Evolutionary conservation across 169 alveolate species (phyloP).

Genomic region (Cyclospora cayetanensis): DNA sequence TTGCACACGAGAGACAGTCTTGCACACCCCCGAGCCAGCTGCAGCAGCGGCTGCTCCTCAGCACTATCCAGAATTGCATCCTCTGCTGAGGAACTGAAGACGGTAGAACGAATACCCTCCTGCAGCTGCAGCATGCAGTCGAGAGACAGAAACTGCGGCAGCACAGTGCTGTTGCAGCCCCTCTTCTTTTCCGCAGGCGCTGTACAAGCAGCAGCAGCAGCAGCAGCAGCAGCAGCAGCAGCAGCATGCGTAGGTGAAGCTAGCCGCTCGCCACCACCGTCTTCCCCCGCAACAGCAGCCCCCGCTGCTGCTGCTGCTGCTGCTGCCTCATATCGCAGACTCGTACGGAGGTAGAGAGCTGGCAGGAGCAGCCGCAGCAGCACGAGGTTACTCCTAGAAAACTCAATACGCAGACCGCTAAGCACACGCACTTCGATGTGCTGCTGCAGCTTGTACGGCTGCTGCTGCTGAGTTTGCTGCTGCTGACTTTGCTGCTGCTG

Average conservation of each 20-base stretch:
- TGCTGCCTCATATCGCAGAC: constrained; percentile 17
- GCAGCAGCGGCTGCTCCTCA: constrained; percentile 38
- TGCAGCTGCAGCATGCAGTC: constrained; percentile 48
- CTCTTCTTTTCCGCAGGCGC: neutral
- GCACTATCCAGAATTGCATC: neutral
- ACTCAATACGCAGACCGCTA: constrained; percentile 15
- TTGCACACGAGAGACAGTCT: neutral
- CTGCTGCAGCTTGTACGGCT: constrained; percentile 6
- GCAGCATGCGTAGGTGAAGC: neutral
- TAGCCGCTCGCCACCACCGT: neutral
- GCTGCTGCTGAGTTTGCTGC: constrained; percentile 24
- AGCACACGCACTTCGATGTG: constrained; percentile 27
- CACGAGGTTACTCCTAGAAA: constrained; percentile 1
- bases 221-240: constrained; percentile 3
- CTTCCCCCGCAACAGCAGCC: neutral
- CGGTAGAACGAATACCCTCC: constrained; percentile 31
- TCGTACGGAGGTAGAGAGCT: constrained; percentile 26
- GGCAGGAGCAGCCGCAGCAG: constrained; percentile 68
- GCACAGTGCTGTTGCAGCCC: neutral
- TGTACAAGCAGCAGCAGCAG: constrained; percentile 7
- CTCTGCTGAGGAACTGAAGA: neutral
- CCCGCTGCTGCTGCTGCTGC: constrained; percentile 43
- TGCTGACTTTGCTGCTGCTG: neutral
- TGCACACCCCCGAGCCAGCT: constrained; percentile 28
- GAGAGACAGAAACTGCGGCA: constrained; percentile 56